Conservation (phyloP, 1,284 basidiomycete species). For the Tylopilus orsonianus region DNA sequence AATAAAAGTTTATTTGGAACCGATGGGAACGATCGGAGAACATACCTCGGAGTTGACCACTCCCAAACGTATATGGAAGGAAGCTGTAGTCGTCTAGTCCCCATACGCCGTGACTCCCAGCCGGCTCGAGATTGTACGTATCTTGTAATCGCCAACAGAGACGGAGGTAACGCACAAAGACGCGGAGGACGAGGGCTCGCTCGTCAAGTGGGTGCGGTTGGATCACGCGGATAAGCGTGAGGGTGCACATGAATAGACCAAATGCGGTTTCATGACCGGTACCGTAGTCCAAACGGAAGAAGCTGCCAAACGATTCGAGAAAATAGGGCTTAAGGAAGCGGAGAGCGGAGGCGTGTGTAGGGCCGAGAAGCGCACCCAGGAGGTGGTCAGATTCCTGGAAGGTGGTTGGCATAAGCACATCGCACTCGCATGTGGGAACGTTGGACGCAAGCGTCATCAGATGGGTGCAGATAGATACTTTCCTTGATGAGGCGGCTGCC, state of each 20-base stretch:
- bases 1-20: conserved; percentile 14
- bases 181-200: conserved; percentile 59
- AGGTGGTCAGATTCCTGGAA: conserved; percentile 60
- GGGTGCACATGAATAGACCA: conserved; percentile 71
- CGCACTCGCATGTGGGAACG: background rate
- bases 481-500: conserved; percentile 80
- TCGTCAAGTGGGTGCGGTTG: conserved; percentile 53
- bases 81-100: conserved; percentile 95
- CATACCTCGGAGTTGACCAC: conserved; percentile 81
- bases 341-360: conserved; percentile 45
- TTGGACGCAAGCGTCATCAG: background rate
- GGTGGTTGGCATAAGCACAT: conserved; percentile 6
- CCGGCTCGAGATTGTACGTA: conserved; percentile 90
- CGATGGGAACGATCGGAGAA: conserved; percentile 7
- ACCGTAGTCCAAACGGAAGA: conserved; percentile 92
- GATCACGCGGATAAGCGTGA: conserved; percentile 65
- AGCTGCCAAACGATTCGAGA: conserved; percentile 86
- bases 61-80: conserved; percentile 90
- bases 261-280: conserved; percentile 95
- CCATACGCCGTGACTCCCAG: conserved; percentile 98
- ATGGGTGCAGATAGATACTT: conserved; percentile 19
- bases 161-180: conserved; percentile 77
- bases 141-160: conserved; percentile 88
- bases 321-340: conserved; percentile 76
- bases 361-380: conserved; percentile 52